Base-by-base conservation (phyloP, 164 flowering plant genomes). In the Tetrastigma voinierianum region DNA sequence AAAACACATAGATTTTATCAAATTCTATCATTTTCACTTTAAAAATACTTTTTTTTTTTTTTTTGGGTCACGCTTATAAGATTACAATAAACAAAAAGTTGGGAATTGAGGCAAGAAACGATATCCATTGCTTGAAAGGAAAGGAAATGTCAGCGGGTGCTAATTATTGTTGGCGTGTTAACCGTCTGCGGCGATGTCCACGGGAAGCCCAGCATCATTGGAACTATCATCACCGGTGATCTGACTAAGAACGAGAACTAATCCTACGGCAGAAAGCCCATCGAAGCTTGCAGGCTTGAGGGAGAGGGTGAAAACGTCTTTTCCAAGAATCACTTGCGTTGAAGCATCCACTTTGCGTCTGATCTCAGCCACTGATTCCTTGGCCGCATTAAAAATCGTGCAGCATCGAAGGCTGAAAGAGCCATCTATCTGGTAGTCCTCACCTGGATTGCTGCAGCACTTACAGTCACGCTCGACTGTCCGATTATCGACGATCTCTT, bases 401-500 rank as follows among this genome's bases (percentile, higher is more conserved):
- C 98, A 95, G 40, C 74, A 49, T 0, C 97, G 72, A 20, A 80
- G 80, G 7, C 75, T 61, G 71, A 85, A 95, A 9, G 84, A 84
- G 0, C 98, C 98, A 18, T 91, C 96, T 62, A 91, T 87, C 71
- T 73, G 90, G 83, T 86, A 95, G 82, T 87, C 97, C 72, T 82
- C 84, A 10, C 70, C 78, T 9, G 77, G 64, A 5, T 74, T 52
- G 8, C 66, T 73, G 82, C 78, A 92, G n/a, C 72, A 90, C 72
- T 67, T 95, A 90, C 98, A 13, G 86, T 82, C 78, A 90, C 70
- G 58, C 75, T 72, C n/a, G 87, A 88, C 77, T 90, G 80, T 69
- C 97, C 97, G 70, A 95, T 89, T 40, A 95, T 91, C 23, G 98
- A 91, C 21, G 97, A 95, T 69, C 97, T 77, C 52, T 80, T 67